phyloP scores from a whole-genome alignment of 2,329 filamentous ascomycete genomes.

The Dothidotthia symphoricarpi region DNA sequence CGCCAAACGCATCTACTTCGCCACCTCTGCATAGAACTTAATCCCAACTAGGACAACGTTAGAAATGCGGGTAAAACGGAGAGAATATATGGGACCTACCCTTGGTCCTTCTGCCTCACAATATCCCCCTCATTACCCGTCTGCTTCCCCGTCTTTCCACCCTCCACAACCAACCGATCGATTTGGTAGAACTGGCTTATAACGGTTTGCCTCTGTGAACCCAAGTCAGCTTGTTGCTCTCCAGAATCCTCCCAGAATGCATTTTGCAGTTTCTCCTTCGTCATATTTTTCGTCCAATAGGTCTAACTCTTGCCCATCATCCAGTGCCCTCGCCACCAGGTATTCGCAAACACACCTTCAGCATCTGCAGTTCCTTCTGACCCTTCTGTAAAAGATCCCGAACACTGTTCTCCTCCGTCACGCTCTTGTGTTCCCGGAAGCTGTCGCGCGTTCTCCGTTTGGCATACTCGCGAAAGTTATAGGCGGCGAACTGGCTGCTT shows the following conservation, averaged over 20 bases:
- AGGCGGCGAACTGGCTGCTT: conserved; percentile 81
- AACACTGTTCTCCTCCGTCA: conserved; percentile 71
- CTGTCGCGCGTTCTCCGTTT: conserved; percentile 85
- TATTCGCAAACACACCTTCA: conserved; percentile 70
- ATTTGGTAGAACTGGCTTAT: conserved; percentile 94
- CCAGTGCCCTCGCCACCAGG: background rate
- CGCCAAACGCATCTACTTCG: too few species aligned
- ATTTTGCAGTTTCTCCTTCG: background rate
- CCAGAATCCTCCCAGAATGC: background rate
- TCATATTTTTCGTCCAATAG: background rate
- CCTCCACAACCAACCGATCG: conserved; percentile 88
- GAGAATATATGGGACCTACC: conserved; percentile 54
- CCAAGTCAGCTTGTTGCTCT: conserved; percentile 39
- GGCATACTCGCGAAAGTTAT: conserved; percentile 98
- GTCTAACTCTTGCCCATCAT: too few species aligned
- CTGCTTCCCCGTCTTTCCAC: conserved; percentile 75
- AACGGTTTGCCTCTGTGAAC: conserved; percentile 79
- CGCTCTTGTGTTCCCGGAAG: conserved; percentile 75
- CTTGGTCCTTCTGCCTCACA: conserved; percentile 73
- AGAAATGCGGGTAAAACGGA: conserved; percentile 2
- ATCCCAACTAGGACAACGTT: conserved; percentile 23
- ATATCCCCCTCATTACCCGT: conserved; percentile 65
- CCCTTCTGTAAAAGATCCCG: conserved; percentile 90
- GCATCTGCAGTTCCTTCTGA: conserved; percentile 76
- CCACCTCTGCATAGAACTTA: conserved; percentile 2